phyloP scores from a whole-genome alignment of 768 basidiomycete species.

The Tricholoma sp. region DNA sequence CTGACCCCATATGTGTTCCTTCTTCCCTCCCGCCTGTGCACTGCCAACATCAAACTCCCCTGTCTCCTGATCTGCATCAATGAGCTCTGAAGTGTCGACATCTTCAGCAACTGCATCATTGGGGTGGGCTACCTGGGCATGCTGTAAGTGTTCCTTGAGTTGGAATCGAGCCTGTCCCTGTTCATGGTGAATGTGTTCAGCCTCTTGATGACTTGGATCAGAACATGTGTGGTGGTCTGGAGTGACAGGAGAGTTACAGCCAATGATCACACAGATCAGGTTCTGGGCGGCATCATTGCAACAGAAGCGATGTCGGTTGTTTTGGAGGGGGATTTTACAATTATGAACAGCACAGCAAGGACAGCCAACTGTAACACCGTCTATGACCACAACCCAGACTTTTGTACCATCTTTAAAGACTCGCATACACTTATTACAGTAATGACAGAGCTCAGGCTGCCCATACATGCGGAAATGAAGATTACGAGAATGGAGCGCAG shows the following conservation, averaged over 20 bases:
- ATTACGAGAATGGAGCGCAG: too few relatives aligned
- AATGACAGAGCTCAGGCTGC: too few relatives aligned
- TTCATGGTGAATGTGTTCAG: constrained; percentile 17
- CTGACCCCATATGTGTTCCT: constrained; percentile 14
- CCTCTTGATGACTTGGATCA: constrained; percentile 14
- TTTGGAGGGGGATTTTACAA: constrained; percentile 9
- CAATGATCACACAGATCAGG: too few relatives aligned
- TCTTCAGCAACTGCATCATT: neutral
- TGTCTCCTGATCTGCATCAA: too few relatives aligned
- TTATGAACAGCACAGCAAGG: neutral
- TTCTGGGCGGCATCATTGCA: constrained; percentile 10
- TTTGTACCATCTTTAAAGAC: neutral
- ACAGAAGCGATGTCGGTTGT: constrained; percentile 19
- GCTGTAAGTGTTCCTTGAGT: constrained; percentile 8
- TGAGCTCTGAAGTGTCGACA: too few relatives aligned
- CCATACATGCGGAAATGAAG: too few relatives aligned
- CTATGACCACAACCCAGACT: neutral
- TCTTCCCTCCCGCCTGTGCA: neutral
- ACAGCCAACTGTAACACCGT: neutral
- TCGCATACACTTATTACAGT: too few relatives aligned
- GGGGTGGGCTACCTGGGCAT: neutral
- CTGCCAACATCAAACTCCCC: neutral
- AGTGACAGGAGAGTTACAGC: too few relatives aligned
- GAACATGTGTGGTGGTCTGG: too few relatives aligned
- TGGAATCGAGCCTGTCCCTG: constrained; percentile 21